Evolutionary conservation across 2,329 filamentous ascomycete species (phyloP).

Genomic region (Decorospora gaudefroyi): DNA sequence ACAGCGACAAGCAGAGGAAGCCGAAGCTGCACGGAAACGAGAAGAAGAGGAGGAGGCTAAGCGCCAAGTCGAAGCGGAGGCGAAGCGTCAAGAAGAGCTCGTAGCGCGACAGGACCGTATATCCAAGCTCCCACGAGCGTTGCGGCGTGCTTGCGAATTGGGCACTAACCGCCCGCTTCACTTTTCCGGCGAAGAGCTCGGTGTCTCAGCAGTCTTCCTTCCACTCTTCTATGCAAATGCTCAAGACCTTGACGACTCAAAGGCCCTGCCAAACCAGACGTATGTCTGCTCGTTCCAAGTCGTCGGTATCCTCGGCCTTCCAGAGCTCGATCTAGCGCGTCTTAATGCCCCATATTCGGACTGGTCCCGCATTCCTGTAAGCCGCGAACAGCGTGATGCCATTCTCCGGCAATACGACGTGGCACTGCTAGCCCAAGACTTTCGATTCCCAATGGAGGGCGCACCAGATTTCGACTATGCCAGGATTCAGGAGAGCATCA

Average conservation of each 20-base stretch:
- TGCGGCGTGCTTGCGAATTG: constrained; percentile 45
- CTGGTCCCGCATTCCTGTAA: constrained; percentile 47
- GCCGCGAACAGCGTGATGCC: constrained; percentile 39
- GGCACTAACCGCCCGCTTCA: constrained; percentile 46
- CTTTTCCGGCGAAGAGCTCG: constrained; percentile 47
- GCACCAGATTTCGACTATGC: constrained; percentile 45
- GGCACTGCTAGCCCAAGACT: constrained; percentile 47
- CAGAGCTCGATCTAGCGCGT: constrained; percentile 46
- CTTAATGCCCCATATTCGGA: constrained; percentile 41
- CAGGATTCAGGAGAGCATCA: constrained; percentile 44
- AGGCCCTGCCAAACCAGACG: constrained; percentile 27
- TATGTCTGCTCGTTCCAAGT: constrained; percentile 49
- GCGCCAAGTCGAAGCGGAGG: constrained; percentile 38
- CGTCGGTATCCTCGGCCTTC: constrained; percentile 48
- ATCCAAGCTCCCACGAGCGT: constrained; percentile 44
- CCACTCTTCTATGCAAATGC: constrained; percentile 46
- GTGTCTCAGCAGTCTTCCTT: constrained; percentile 47
- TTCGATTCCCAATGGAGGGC: constrained; percentile 46
- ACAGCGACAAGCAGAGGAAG: constrained; percentile 38
- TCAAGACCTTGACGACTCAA: constrained; percentile 32
- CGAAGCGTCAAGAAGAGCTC: constrained; percentile 34
- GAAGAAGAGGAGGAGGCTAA: constrained; percentile 41
- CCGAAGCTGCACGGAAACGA: constrained; percentile 39
- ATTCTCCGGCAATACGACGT: constrained; percentile 48
- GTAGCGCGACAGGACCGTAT: constrained; percentile 42